phyloP scores from a whole-genome alignment of 768 basidiomycete genomes.

The Suillus bovinus region DNA sequence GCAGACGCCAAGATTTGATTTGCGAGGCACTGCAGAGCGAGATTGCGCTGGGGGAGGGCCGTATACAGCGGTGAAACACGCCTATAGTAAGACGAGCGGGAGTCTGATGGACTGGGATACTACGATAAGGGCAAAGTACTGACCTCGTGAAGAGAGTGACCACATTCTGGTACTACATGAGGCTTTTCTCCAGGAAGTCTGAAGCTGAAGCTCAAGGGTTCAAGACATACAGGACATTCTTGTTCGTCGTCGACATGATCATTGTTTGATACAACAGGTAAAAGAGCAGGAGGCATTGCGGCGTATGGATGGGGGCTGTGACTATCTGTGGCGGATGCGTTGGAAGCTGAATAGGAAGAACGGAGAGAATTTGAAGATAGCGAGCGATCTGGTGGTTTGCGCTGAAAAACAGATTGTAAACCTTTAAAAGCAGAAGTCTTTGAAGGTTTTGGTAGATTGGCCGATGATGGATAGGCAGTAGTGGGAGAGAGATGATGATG shows the following conservation, averaged over 20 bases:
- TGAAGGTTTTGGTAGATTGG: constrained; percentile 29
- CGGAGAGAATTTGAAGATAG: constrained; percentile 53
- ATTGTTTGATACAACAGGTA: constrained; percentile 72
- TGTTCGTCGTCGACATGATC: constrained; percentile 74
- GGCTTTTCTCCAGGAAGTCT: constrained; percentile 95
- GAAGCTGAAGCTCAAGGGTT: constrained; percentile 91
- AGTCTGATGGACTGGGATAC: neutral
- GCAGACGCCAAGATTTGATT: constrained; percentile 89
- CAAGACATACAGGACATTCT: constrained; percentile 95
- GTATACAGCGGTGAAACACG: constrained; percentile 96
- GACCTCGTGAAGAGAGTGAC: constrained; percentile 96
- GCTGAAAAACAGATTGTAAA: constrained; percentile 55
- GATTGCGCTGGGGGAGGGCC: constrained; percentile 73
- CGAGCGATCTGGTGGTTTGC: constrained; percentile 38
- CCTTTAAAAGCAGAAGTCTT: constrained; percentile 37
- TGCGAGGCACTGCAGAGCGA: constrained; percentile 56
- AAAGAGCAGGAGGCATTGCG: constrained; percentile 59
- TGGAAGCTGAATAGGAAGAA: constrained; percentile 44
- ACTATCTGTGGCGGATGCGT: constrained; percentile 40
- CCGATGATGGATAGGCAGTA: constrained; percentile 37
- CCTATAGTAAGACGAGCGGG: constrained; percentile 45
- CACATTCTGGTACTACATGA: constrained; percentile 95
- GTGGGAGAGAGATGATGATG: constrained; percentile 47
- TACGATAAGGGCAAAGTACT: constrained; percentile 18
- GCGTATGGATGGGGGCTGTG: constrained; percentile 53